These are phyloP conservation scores for Pelargonium fulgidum DNA, from an alignment of 441 rosid species.

Conservation along the genomic window DNA sequence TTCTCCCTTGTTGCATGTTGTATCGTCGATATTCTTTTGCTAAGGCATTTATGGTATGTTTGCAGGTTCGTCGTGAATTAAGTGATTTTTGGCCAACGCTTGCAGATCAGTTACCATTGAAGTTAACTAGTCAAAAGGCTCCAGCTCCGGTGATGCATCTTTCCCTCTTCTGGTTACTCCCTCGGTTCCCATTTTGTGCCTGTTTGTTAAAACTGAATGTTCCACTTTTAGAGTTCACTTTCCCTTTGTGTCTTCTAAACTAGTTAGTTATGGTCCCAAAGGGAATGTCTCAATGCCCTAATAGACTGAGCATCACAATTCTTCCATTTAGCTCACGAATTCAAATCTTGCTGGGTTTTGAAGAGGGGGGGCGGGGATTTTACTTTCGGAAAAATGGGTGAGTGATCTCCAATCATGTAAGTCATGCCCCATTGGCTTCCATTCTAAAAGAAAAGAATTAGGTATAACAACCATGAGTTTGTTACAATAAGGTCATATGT, in stretches of 20 bases:
- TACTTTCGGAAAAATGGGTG: too few species aligned
- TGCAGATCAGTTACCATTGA: conserved; percentile 56
- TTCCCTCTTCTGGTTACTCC: conserved; percentile 5
- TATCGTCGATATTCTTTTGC: conserved; percentile 5
- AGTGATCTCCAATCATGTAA: too few species aligned
- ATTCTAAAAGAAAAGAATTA: too few species aligned
- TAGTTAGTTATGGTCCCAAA: too few species aligned
- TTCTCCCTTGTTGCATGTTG: not conserved
- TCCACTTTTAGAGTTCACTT: not conserved
- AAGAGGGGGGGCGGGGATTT: too few species aligned
- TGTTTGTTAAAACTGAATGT: not conserved
- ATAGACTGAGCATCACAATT: too few species aligned
- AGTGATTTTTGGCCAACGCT: conserved; percentile 68
- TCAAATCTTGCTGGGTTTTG: too few species aligned
- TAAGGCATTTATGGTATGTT: conserved; percentile 16
- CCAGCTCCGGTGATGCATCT: conserved; percentile 39
- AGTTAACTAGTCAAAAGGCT: conserved; percentile 47
- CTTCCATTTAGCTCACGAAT: too few species aligned
- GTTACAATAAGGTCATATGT: too few species aligned
- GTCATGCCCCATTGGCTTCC: too few species aligned
- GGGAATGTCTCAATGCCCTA: too few species aligned
- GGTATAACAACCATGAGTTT: too few species aligned
- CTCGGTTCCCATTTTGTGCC: not conserved
- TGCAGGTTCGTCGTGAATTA: conserved; percentile 64
- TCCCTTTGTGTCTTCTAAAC: not conserved